phyloP scores from a whole-genome alignment of 495 filamentous ascomycete genomes.

The Podospora anserina region DNA sequence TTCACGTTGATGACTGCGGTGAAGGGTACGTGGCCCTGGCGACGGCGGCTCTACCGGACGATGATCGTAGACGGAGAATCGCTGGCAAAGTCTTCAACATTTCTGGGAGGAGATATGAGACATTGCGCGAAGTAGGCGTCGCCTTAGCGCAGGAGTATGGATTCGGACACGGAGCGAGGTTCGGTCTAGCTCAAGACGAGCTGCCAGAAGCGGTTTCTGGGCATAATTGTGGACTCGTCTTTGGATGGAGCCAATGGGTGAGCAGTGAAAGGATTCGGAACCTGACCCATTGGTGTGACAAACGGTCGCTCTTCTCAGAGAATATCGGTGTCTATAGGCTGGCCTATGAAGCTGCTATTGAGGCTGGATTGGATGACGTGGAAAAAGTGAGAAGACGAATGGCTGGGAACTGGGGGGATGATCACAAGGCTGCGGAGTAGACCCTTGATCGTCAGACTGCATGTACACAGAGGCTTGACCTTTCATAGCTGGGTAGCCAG shows the following conservation, averaged over 20 bases:
- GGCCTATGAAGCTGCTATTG: conserved; percentile 40
- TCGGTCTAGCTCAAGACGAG: conserved; percentile 15
- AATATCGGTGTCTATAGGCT: conserved; percentile 36
- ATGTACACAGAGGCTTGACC: no score
- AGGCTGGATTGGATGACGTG: conserved; percentile 17
- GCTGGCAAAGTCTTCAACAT: conserved; percentile 42
- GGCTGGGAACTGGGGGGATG: conserved; percentile 3
- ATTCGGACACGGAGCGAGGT: conserved; percentile 24
- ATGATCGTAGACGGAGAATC: conserved; percentile 16
- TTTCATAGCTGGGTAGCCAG: no score
- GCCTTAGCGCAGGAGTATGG: conserved; percentile 39
- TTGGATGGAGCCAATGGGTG: conserved; percentile 38
- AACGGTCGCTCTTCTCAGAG: conserved; percentile 35
- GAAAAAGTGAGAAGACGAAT: neutral
- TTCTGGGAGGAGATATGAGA: conserved; percentile 40
- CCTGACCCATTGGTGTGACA: conserved; percentile 41
- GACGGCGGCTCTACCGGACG: neutral
- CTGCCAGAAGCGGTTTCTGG: conserved; percentile 6
- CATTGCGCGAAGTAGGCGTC: conserved; percentile 31
- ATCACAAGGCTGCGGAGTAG: neutral
- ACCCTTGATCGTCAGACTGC: neutral
- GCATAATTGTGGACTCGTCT: conserved; percentile 29
- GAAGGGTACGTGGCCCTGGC: conserved; percentile 44
- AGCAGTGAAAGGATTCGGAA: conserved; percentile 39
- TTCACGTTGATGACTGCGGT: conserved; percentile 46